Conservation (phyloP, 208 protist genomes). For the Acanthamoeba culbertsoni region DNA sequence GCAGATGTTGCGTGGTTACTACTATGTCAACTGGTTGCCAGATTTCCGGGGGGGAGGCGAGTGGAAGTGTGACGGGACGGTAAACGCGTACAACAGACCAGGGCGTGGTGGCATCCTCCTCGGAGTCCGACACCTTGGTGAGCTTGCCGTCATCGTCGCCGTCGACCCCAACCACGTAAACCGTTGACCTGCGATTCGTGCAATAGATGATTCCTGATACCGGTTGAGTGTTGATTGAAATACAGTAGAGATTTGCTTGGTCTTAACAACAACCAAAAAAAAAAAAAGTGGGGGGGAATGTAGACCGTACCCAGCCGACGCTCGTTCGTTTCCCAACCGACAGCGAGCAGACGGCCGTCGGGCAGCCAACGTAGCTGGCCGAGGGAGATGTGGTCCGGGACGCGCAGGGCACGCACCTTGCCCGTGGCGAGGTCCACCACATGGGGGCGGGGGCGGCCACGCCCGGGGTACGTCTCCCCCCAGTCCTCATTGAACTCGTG, state of each 20-base stretch:
- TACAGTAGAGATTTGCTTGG: no score
- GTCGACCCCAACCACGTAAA: not conserved
- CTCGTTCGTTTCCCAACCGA: not conserved
- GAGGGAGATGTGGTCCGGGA: not conserved
- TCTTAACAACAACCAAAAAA: no score
- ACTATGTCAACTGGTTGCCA: no score
- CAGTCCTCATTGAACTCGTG: constrained; percentile 37
- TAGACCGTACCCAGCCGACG: not conserved
- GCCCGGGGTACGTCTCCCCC: not conserved
- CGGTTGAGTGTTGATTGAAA: not conserved
- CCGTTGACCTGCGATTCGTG: not conserved
- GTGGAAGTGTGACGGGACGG: not conserved
- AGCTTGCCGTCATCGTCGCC: not conserved
- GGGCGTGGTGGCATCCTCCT: not conserved
- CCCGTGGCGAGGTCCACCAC: not conserved
- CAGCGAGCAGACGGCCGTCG: not conserved
- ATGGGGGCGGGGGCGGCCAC: not conserved
- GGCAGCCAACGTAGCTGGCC: not conserved
- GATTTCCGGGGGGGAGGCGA: not conserved
- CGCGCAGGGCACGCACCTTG: not conserved
- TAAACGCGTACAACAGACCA: not conserved
- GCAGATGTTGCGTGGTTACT: not conserved
- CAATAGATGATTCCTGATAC: not conserved
- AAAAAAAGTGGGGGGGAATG: not conserved
- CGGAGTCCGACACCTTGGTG: not conserved